Conservation (phyloP, 1,139 yeast species). For the Blastobotrys petasosporus region DNA sequence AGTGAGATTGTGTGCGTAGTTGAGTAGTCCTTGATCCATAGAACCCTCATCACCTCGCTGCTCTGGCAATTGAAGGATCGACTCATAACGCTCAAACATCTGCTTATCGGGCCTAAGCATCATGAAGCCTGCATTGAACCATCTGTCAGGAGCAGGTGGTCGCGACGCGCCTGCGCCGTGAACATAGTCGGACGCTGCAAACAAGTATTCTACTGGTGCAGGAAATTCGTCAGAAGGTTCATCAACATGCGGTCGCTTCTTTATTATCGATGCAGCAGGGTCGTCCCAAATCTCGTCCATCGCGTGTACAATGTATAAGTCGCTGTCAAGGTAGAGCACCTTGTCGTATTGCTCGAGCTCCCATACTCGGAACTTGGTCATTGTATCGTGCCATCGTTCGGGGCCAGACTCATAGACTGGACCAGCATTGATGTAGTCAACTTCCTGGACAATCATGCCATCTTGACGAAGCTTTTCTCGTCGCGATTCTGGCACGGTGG, state of each 20-base stretch:
- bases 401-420: not conserved
- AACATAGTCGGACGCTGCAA: not conserved
- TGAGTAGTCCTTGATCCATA: slow-evolving; percentile 6
- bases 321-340: slow-evolving; percentile 4
- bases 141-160: not conserved
- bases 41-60: not conserved
- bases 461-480: not conserved
- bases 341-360: slow-evolving; percentile 1
- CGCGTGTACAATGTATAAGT: not conserved
- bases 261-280: slow-evolving; percentile 1
- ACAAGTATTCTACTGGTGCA: not conserved
- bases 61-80: not conserved
- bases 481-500: not conserved
- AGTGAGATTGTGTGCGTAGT: slow-evolving; percentile 2
- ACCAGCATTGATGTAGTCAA: not conserved
- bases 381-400: slow-evolving; percentile 1
- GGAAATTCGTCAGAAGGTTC: not conserved
- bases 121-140: slow-evolving; percentile 1
- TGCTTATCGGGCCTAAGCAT: not conserved
- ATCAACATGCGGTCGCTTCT: not conserved
- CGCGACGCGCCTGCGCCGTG: not conserved
- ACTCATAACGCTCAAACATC: slow-evolving; percentile 1
- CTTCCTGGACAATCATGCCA: not conserved
- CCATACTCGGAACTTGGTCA: slow-evolving; percentile 8
- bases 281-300: slow-evolving; percentile 5